Evolutionary conservation across 1,139 yeast genomes (phyloP).

Genomic region (Geotrichum carabidarum): DNA sequence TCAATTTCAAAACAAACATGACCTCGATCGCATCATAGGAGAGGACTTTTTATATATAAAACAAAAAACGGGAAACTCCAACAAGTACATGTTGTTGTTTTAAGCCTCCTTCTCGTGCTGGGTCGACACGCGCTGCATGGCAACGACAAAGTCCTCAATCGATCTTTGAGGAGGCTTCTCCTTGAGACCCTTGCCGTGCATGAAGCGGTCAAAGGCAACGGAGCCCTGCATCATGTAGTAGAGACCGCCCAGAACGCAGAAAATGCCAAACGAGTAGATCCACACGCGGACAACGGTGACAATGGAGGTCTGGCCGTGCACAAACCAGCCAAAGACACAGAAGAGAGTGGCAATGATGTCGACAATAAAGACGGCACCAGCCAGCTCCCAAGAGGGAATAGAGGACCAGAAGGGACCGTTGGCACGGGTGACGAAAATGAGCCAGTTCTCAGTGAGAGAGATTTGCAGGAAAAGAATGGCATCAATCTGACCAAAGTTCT

Average conservation of each 20-base stretch:
- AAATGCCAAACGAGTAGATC: slow-evolving; percentile 65
- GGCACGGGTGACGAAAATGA: slow-evolving; percentile 72
- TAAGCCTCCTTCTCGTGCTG: slow-evolving; percentile 71
- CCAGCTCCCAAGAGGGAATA: slow-evolving; percentile 66
- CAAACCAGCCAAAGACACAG: slow-evolving; percentile 69
- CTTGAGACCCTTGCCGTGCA: slow-evolving; percentile 82
- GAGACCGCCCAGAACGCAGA: slow-evolving; percentile 66
- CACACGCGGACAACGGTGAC: slow-evolving; percentile 64
- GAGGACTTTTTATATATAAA: background rate
- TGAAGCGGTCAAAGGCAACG: slow-evolving; percentile 80
- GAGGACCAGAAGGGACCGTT: slow-evolving; percentile 76
- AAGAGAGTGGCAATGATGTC: slow-evolving; percentile 67
- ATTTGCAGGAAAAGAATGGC: slow-evolving; percentile 68
- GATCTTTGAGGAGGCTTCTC: slow-evolving; percentile 68
- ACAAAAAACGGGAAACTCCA: background rate
- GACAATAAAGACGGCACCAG: slow-evolving; percentile 64
- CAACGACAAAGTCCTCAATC: slow-evolving; percentile 89
- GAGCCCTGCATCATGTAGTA: slow-evolving; percentile 74
- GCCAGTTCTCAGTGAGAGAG: slow-evolving; percentile 74
- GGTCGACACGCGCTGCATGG: slow-evolving; percentile 97
- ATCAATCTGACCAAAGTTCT: slow-evolving; percentile 66
- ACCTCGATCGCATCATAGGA: background rate
- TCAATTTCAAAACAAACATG: background rate
- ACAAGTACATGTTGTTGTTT: background rate
- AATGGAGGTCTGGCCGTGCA: slow-evolving; percentile 64